Base-by-base conservation (phyloP, 2,329 filamentous ascomycete species). In the Alternaria brassicicola region DNA sequence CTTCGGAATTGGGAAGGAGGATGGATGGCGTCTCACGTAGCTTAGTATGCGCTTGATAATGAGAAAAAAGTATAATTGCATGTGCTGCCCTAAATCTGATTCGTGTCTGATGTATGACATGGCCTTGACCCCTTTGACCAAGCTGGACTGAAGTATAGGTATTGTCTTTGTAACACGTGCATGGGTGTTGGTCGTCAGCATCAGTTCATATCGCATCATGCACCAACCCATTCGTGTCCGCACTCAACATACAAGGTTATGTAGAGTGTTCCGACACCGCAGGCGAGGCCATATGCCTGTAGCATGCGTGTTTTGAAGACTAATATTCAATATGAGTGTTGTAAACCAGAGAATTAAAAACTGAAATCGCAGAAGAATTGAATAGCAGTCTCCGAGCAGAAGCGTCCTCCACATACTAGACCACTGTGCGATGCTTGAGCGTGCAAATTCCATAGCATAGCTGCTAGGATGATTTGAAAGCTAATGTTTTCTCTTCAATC, bases 31-130 rank as follows among this genome's bases (percentile, higher is more conserved):
- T 62, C 59, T 56, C 58, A 56, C 42, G 63, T 68, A 69, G 59
- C 52, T 65, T 64, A 64, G 61, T 57, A 60, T 51, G 47, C 51
- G 45, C 42, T 59, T 60, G 53, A 55, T 58, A 70, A 70, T 68
- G 57, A 59, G 56, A 59, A 65, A 67, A 65, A 25, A 42, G 26
- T 52, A 56, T 43, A 57, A 61, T 53, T 54, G 36, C n/a, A 51
- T 15, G 0, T 25, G 28, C 1, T 17, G 13, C 25, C 0, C 17
- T 4, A 1, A 21, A 3, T 1, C 0, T n/a, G 19, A 23, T 0
- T 4, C 3, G 13, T 47, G 43, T 1, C n/a, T n/a, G 13, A 12
- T 23, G 2, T 7, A 6, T 10, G 12, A 26, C n/a, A 6, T 26
- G 15, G 17, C 7, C 7, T 42, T 26, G 2, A 2, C 1, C 10